Conservation (phyloP, 2,329 filamentous ascomycete species). For the Colletotrichum sidae region DNA sequence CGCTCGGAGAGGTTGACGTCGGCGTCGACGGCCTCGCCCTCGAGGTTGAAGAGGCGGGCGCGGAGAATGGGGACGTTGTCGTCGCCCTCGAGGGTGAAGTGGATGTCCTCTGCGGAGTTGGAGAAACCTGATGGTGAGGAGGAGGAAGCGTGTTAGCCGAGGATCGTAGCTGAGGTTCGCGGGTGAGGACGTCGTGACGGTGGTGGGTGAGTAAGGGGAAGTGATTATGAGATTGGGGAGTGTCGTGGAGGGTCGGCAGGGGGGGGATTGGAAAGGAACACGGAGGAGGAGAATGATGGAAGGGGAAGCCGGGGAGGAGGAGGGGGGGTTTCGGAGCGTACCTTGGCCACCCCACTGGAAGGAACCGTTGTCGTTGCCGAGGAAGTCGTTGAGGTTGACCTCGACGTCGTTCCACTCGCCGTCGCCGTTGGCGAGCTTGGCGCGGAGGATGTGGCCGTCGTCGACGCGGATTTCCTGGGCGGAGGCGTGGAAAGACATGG, state of each 20-base stretch:
- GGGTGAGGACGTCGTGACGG: too few species aligned
- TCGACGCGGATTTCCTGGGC: constrained; percentile 60
- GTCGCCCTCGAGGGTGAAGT: constrained; percentile 62
- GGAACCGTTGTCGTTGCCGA: constrained; percentile 64
- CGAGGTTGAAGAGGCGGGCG: constrained; percentile 55
- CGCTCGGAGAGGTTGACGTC: constrained; percentile 69
- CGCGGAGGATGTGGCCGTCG: constrained; percentile 61
- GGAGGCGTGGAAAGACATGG: constrained; percentile 63
- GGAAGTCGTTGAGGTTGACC: constrained; percentile 60
- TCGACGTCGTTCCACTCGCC: constrained; percentile 57
- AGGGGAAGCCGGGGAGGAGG: not conserved
- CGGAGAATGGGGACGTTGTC: constrained; percentile 64
- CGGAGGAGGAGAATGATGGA: not conserved
- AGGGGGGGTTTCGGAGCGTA: constrained; percentile 23
- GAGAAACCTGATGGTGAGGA: constrained; percentile 52
- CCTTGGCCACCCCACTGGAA: constrained; percentile 58
- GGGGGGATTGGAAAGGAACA: not conserved
- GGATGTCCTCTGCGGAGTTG: constrained; percentile 57
- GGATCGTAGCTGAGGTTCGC: too few species aligned
- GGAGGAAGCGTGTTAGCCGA: too few species aligned
- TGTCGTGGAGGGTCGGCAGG: not conserved
- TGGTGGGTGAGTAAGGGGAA: too few species aligned
- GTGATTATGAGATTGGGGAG: too few species aligned
- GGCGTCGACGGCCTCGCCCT: constrained; percentile 53
- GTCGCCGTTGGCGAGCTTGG: constrained; percentile 51